These are phyloP conservation scores for Aspergillus sp. DNA, from an alignment of 2,329 filamentous ascomycete species.

Conservation along the genomic window DNA sequence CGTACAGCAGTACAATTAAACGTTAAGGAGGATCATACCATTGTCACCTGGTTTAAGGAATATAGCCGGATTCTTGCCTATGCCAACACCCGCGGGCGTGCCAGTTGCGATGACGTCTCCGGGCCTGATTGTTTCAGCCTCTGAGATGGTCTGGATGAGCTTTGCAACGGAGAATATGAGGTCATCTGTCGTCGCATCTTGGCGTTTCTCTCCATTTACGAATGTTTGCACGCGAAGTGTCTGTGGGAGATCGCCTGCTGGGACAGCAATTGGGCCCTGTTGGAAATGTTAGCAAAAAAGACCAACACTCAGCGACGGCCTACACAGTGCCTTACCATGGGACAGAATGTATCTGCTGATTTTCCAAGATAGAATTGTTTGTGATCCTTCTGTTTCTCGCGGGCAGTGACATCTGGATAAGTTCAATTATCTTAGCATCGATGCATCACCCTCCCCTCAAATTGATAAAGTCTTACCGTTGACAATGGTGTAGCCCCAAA, in stretches of 20 bases:
- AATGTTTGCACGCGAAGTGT: conserved; percentile 36
- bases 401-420: conserved; percentile 42
- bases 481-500: conserved; percentile 51
- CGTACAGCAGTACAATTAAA: no score
- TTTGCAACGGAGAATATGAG: conserved; percentile 44
- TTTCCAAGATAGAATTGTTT: conserved; percentile 56
- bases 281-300: neutral
- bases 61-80: conserved; percentile 23
- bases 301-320: neutral
- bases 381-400: conserved; percentile 49
- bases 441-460: no score
- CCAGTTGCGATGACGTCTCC: conserved; percentile 47
- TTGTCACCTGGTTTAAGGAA: neutral
- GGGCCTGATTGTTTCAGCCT: conserved; percentile 43
- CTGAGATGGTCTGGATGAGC: conserved; percentile 42
- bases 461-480: conserved; percentile 25
- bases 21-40: neutral
- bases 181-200: conserved; percentile 42
- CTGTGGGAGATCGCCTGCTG: conserved; percentile 37
- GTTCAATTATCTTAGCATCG: neutral
- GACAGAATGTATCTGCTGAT: conserved; percentile 48
- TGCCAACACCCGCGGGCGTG: conserved; percentile 43
- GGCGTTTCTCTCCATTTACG: conserved; percentile 46
- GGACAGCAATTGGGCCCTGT: conserved; percentile 45
- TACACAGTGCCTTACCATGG: conserved; percentile 27